Percentiles rank a stretch among this genome's conserved stretches.
Conservation (phyloP, 257 asterid species). For the Galeopsis tetrahit region DNA sequence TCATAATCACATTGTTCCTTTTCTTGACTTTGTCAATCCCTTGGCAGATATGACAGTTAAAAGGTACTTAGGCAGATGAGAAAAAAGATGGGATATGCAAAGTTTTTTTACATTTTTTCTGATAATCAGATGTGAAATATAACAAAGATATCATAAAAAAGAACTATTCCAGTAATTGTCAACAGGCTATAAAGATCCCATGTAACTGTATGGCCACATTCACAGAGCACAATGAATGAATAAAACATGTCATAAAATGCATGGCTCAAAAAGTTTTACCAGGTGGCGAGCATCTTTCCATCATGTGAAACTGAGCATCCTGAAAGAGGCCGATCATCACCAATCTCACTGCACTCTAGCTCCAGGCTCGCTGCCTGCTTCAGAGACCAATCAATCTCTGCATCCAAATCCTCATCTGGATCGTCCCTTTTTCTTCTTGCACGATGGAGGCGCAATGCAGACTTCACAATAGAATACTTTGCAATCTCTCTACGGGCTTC, state of each 20-base stretch:
- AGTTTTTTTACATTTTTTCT: neutral
- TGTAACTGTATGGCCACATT: conserved; percentile 20
- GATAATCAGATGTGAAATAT: neutral
- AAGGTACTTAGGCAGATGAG: neutral
- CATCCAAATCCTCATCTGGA: conserved; percentile 97
- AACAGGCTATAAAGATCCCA: conserved; percentile 6
- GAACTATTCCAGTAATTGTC: conserved; percentile 2
- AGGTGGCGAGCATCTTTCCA: conserved; percentile 90
- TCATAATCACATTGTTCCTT: neutral
- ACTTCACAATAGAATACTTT: conserved; percentile 74
- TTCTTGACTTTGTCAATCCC: conserved; percentile 9
- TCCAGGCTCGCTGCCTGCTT: conserved; percentile 69
- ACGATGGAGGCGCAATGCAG: conserved; percentile 79
- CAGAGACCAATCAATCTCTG: conserved; percentile 83
- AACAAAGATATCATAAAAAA: conserved; percentile 12
- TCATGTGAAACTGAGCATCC: conserved; percentile 88
- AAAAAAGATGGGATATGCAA: neutral
- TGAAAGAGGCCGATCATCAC: conserved; percentile 94
- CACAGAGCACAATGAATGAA: neutral
- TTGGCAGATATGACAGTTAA: neutral
- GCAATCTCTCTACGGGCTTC: conserved; percentile 78
- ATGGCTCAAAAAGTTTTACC: conserved; percentile 49
- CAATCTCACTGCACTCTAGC: conserved; percentile 79
- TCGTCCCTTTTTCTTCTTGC: conserved; percentile 86
- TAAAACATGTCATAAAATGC: conserved; percentile 6